Evolutionary conservation across 2,329 filamentous ascomycete species (phyloP).

Genomic region (Sclerotinia spermophila): DNA sequence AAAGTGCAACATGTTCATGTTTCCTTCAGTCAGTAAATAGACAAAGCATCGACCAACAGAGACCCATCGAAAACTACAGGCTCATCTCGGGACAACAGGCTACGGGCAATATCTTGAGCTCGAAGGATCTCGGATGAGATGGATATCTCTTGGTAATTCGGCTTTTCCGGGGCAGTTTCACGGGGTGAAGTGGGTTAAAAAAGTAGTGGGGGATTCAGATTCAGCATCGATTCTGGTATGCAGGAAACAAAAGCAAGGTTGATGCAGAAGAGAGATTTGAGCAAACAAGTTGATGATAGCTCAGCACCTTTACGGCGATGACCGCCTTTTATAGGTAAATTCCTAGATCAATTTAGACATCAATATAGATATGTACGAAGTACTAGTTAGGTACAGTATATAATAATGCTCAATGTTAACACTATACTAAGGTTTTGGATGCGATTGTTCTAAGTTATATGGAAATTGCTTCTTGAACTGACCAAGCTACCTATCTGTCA

Average conservation of each 20-base stretch:
- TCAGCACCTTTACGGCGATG: not conserved
- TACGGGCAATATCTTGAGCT: not conserved
- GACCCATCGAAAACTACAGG: too few relatives aligned
- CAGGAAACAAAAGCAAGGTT: not conserved
- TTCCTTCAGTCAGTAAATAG: not conserved
- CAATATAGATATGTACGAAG: not conserved
- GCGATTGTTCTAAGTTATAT: not conserved
- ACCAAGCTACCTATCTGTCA: not conserved
- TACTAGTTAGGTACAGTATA: too few relatives aligned
- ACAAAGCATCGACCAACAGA: not conserved
- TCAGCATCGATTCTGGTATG: not conserved
- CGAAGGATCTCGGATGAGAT: not conserved
- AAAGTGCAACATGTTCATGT: not conserved
- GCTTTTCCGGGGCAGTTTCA: constrained; percentile 7
- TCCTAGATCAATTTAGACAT: not conserved
- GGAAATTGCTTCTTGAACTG: not conserved
- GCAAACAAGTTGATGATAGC: not conserved
- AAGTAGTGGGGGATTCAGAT: not conserved
- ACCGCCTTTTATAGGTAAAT: not conserved
- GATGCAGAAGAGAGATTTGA: not conserved
- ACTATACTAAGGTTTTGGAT: too few relatives aligned
- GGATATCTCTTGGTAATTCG: constrained; percentile 13
- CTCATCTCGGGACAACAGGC: not conserved
- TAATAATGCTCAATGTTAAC: not conserved
- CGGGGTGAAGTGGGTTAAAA: not conserved